phyloP scores from a whole-genome alignment of 176 grass and related monocot genomes.

The Echinochloa phyllopogon region DNA sequence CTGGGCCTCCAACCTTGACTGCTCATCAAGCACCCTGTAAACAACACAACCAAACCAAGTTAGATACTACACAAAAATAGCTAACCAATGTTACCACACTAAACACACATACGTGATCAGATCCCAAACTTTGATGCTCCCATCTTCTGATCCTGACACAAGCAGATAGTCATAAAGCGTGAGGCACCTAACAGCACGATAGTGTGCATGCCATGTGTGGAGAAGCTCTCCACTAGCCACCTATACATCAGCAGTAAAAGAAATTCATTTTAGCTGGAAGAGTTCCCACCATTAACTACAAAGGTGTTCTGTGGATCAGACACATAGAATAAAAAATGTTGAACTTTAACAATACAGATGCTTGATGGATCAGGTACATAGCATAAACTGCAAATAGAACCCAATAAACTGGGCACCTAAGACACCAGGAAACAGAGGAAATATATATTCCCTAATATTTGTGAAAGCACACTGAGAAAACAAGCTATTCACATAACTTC shows the following conservation, averaged over 20 bases:
- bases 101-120: constrained; percentile 68
- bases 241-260: constrained; percentile 41
- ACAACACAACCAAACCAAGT: constrained; percentile 30
- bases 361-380: background rate
- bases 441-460: background rate
- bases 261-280: background rate
- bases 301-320: background rate
- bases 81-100: constrained; percentile 24
- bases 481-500: background rate
- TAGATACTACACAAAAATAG: constrained; percentile 28
- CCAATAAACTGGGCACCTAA: background rate
- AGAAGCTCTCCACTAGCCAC: constrained; percentile 80
- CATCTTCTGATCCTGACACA: constrained; percentile 79
- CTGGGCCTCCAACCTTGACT: constrained; percentile 49
- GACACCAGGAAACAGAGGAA: constrained; percentile 3
- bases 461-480: background rate
- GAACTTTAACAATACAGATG: background rate
- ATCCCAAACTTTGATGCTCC: constrained; percentile 85
- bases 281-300: background rate
- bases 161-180: constrained; percentile 70
- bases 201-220: constrained; percentile 77
- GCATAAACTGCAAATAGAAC: constrained; percentile 17
- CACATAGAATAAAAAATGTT: constrained; percentile 2
- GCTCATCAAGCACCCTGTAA: constrained; percentile 82
- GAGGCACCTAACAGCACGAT: constrained; percentile 82